Percentiles rank a stretch among this genome's conserved stretches.
Evolutionary conservation across 2,329 filamentous ascomycete species (phyloP).

Genomic region (Cadophora sp.): DNA sequence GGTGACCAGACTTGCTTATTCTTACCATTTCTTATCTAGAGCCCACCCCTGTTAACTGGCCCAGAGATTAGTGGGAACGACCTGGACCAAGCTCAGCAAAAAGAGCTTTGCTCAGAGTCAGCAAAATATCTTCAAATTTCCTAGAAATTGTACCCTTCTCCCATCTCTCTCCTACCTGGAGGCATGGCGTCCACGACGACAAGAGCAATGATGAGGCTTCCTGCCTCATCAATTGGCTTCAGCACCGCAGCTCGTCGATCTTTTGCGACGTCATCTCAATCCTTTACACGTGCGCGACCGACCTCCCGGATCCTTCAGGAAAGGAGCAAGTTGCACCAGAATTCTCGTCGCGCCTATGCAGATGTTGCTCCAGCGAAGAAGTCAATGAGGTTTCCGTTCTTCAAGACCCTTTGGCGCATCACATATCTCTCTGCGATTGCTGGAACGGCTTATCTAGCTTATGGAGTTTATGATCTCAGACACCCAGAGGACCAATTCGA

Average conservation of each 20-base stretch:
- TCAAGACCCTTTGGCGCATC: constrained; percentile 84
- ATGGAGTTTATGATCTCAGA: constrained; percentile 82
- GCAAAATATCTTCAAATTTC: constrained; percentile 17
- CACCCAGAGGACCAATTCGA: constrained; percentile 80
- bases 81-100: constrained; percentile 12
- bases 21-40: constrained; percentile 12
- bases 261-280: constrained; percentile 39
- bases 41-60: constrained; percentile 2
- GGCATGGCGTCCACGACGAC: constrained; percentile 43
- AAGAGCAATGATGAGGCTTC: constrained; percentile 43
- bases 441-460: constrained; percentile 74
- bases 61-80: constrained; percentile 12
- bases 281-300: constrained; percentile 39
- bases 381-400: constrained; percentile 66
- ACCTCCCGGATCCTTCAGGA: constrained; percentile 34
- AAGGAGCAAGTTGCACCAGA: constrained; percentile 44
- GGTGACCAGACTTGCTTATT: constrained; percentile 9
- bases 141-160: constrained; percentile 14
- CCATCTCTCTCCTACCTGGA: constrained; percentile 31
- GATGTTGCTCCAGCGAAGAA: constrained; percentile 53
- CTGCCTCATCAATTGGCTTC: constrained; percentile 42
- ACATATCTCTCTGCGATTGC: constrained; percentile 78
- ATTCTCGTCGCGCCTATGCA: constrained; percentile 53
- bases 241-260: constrained; percentile 37
- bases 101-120: constrained; percentile 18